Percentiles rank a stretch among this genome's conserved stretches.
Evolutionary conservation across 805 yeast genomes (phyloP).

Genomic region (Wickerhamiella domercqiae): DNA sequence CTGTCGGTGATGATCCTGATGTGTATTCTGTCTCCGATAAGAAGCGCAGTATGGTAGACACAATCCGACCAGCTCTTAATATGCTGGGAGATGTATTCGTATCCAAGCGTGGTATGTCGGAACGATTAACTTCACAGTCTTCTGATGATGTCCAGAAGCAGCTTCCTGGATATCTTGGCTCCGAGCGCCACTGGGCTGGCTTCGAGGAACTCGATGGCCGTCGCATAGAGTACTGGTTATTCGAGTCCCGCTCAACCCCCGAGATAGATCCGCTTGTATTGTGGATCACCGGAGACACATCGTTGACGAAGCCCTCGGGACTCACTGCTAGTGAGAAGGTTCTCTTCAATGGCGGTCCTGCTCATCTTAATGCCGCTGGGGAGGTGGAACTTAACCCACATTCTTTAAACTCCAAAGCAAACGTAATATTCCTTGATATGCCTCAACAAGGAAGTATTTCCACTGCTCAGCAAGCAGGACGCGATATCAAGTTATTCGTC

Average conservation of each 20-base stretch:
- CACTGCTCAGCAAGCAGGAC: constrained; percentile 75
- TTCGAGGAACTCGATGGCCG: background rate
- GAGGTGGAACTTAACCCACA: constrained; percentile 40
- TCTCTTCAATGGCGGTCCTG: constrained; percentile 79
- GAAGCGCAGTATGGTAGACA: too few relatives aligned
- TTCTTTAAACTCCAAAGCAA: constrained; percentile 85
- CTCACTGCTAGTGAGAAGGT: constrained; percentile 74
- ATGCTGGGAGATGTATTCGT: too few relatives aligned
- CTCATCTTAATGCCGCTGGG: constrained; percentile 48
- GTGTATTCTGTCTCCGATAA: too few relatives aligned
- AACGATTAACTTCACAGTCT: too few relatives aligned
- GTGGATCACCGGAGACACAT: constrained; percentile 93
- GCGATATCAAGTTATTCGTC: constrained; percentile 75
- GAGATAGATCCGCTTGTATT: constrained; percentile 68
- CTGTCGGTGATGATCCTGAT: background rate
- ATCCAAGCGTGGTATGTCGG: too few relatives aligned
- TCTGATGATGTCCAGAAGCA: background rate
- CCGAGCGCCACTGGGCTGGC: constrained; percentile 1
- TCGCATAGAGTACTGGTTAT: constrained; percentile 41
- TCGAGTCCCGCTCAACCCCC: constrained; percentile 84
- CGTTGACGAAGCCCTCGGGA: constrained; percentile 28
- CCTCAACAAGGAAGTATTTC: constrained; percentile 78
- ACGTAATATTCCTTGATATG: constrained; percentile 80
- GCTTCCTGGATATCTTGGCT: constrained; percentile 1
- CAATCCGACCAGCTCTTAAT: too few relatives aligned